Base-by-base conservation (phyloP, 2,329 filamentous ascomycete species). In the Hypoxylon sp. region DNA sequence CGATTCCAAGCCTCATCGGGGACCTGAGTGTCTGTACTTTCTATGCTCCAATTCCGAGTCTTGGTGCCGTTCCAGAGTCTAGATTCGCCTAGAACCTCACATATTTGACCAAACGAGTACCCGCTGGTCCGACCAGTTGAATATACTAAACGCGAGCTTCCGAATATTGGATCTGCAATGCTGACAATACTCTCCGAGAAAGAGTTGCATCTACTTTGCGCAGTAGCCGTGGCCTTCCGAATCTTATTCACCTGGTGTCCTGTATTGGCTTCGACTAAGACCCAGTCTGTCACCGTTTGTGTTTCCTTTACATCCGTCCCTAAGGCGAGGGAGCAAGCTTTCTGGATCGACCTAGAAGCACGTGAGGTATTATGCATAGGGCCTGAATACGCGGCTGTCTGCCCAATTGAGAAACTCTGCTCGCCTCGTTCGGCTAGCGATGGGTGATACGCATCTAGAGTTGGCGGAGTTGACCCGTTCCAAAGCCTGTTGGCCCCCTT, bases 241-340 rank as follows among this genome's bases (percentile, higher is more conserved):
- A 69, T 55, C 34, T 43, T 59, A 32, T 69, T 69, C 32, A 63
- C 49, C 19, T 56, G 59, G 1, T 23, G 32, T 17, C 30, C 36
- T 7, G 21, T 43, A 6, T 9, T 45, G 7, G 58, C 46, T 51
- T 69, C 59, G 13, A 65, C 50, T 36, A 69, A 43, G 14, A 66
- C 66, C 66, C 66, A 69, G 25, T 69, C 66, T 5, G 66, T 69
- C 11, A 63, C 49, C n/a, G 63, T 65, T n/a, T 21, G 23, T 36
- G 34, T 13, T 34, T 52, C 32, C 6, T 36, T 28, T 1, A 10
- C 28, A 10, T 19, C 7, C 2, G 9, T 7, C 13, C 50, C 49
- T 11, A 55, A n/a, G 2, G 11, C 61, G 30, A n/a, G 36, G 9
- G 9, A n/a, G 11, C 19, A 3, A 5, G 56, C 56, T 7, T 25